Evolutionary conservation across 2,329 filamentous ascomycete species (phyloP).

Genomic region (Onygenales sp.): DNA sequence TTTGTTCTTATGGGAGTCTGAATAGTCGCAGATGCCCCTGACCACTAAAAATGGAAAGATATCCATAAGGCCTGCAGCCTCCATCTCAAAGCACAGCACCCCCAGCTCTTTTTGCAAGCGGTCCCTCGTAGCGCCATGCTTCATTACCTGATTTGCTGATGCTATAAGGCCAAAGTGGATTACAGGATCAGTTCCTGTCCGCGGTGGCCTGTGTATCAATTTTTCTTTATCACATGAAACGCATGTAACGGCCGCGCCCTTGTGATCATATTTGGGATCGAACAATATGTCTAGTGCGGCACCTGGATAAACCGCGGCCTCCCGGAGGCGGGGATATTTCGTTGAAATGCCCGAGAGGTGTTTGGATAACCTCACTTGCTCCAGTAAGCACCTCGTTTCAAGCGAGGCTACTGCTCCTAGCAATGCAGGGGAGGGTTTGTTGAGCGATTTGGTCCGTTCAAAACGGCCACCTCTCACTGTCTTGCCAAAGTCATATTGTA

Average conservation of each 20-base stretch:
- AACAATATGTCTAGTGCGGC: not conserved
- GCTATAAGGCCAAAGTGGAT: constrained; percentile 7
- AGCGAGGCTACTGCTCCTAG: not conserved
- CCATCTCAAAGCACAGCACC: constrained; percentile 3
- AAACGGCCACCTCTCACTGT: not conserved
- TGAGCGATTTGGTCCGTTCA: not conserved
- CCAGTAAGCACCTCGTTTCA: not conserved
- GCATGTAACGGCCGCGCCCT: not conserved
- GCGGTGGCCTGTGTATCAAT: not conserved
- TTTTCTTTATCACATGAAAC: not conserved
- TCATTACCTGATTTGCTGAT: constrained; percentile 6
- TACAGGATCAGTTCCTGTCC: not conserved
- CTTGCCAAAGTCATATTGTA: constrained; percentile 11
- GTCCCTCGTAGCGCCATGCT: constrained; percentile 9
- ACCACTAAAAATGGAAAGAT: constrained; percentile 28
- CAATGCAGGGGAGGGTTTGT: not conserved
- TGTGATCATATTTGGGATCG: not conserved
- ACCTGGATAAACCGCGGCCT: not conserved
- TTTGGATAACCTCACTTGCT: not conserved
- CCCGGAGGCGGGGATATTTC: not conserved
- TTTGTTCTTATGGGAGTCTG: constrained; percentile 15
- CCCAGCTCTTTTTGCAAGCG: constrained; percentile 2
- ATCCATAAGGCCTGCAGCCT: constrained; percentile 8
- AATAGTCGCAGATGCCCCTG: constrained; percentile 14
- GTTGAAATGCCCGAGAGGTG: no score